Evolutionary conservation across 2,329 filamentous ascomycete species (phyloP).

Genomic region (Aspergillus udagawae): DNA sequence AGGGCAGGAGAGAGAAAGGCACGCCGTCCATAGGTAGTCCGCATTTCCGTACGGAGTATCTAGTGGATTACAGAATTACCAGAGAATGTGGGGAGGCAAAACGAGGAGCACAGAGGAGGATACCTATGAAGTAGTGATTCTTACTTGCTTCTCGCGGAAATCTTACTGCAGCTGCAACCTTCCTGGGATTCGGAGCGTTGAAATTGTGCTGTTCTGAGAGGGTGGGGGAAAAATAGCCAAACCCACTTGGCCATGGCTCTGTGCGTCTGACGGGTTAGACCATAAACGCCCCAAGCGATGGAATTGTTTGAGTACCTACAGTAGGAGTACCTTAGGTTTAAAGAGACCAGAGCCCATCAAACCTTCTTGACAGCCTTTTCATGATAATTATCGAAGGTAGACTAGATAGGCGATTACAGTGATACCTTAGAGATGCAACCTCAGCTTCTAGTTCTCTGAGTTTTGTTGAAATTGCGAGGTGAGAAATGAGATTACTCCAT

Average conservation of each 20-base stretch:
- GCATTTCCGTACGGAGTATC: not conserved
- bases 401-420: too few relatives aligned
- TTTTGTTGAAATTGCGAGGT: not conserved
- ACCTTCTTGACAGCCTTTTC: not conserved
- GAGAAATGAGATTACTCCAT: not conserved
- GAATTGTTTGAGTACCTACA: not conserved
- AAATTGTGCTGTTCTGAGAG: not conserved
- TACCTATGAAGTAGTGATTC: not conserved
- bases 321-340: not conserved
- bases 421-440: not conserved
- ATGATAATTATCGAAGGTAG: not conserved
- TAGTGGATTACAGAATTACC: not conserved
- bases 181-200: not conserved
- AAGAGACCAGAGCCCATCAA: not conserved
- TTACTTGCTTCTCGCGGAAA: not conserved
- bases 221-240: not conserved
- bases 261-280: not conserved
- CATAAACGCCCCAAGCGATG: not conserved
- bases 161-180: not conserved
- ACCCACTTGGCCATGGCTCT: not conserved
- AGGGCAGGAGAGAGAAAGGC: slow-evolving; percentile 1
- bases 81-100: not conserved
- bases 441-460: not conserved
- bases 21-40: not conserved
- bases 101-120: not conserved